Evolutionary conservation across 345 rosid species (phyloP).

Genomic region (Isatis tinctoria): DNA sequence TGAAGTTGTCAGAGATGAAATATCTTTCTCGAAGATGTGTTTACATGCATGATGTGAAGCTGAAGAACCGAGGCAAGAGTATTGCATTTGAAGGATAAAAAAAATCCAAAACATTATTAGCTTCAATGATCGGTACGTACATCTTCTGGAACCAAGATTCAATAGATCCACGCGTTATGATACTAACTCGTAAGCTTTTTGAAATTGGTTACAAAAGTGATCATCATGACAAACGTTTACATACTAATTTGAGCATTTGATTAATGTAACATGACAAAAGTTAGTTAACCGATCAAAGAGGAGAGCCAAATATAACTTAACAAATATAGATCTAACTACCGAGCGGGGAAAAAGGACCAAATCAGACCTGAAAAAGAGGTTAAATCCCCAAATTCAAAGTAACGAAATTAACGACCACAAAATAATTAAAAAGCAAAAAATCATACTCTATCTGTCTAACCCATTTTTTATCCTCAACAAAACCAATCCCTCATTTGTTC

Average conservation of each 20-base stretch:
- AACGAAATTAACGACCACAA: constrained; percentile 28
- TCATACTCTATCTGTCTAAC: constrained; percentile 15
- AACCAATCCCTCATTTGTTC: constrained; percentile 24
- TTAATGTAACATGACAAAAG: not conserved
- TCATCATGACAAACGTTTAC: not conserved
- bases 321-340: constrained; percentile 22
- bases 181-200: not conserved
- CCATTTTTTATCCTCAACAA: constrained; percentile 24
- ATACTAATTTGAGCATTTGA: constrained; percentile 21
- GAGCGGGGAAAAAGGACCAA: not conserved
- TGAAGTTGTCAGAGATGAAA: not conserved
- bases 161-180: not conserved
- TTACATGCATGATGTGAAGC: not conserved
- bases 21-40: not conserved
- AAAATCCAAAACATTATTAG: not conserved
- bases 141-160: not conserved
- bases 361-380: constrained; percentile 25
- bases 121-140: not conserved
- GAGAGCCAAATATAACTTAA: constrained; percentile 21
- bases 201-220: constrained; percentile 13
- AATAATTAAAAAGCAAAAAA: constrained; percentile 7
- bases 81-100: not conserved
- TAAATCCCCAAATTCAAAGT: constrained; percentile 11
- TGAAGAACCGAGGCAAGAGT: not conserved
- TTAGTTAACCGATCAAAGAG: constrained; percentile 4